Conservation (phyloP, 73 alveolate species). For the Paramecium sexaurelia region DNA sequence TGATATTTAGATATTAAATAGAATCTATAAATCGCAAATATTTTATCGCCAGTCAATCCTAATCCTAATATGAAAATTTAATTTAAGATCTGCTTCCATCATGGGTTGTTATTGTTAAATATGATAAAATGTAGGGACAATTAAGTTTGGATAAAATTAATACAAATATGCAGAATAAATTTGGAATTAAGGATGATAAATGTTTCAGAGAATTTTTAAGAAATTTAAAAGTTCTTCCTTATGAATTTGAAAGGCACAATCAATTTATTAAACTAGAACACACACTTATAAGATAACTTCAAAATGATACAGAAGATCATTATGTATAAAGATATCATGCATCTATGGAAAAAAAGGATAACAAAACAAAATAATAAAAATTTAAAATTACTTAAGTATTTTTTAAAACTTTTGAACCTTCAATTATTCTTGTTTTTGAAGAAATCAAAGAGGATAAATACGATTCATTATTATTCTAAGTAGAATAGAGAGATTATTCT, state of each 20-base stretch:
- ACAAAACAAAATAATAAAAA: background rate
- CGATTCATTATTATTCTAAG: background rate
- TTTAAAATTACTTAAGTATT: constrained; percentile 10
- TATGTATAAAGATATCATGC: background rate
- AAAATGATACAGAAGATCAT: background rate
- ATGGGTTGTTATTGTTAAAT: constrained; percentile 7
- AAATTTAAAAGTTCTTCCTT: background rate
- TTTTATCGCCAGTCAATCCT: constrained; percentile 19
- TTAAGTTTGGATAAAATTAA: background rate
- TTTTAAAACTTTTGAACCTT: constrained; percentile 42
- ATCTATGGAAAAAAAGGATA: background rate
- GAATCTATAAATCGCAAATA: background rate
- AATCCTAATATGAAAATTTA: background rate
- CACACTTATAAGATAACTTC: background rate
- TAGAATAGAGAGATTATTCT: background rate
- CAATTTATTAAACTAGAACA: background rate
- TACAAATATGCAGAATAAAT: background rate
- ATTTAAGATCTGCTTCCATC: background rate
- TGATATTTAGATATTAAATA: background rate
- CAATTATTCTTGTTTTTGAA: background rate
- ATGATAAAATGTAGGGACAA: constrained; percentile 4
- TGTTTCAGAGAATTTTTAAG: constrained; percentile 15
- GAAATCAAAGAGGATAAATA: constrained; percentile 40
- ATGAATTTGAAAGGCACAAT: background rate
- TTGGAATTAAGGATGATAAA: background rate